Conservation (phyloP, 1,139 yeast genomes). For the Pichia sp. region DNA sequence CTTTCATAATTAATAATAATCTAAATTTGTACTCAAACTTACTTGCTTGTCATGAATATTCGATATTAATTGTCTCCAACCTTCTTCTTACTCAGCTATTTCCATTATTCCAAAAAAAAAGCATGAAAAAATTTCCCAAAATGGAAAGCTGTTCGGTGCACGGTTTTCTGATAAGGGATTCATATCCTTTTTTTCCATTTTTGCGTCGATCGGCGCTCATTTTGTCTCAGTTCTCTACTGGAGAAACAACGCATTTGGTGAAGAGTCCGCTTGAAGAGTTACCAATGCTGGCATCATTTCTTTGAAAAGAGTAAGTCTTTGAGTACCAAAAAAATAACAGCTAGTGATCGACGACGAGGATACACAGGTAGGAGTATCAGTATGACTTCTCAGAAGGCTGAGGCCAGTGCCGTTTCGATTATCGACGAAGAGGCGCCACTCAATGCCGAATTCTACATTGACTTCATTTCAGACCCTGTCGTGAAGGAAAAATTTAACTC, state of each 20-base stretch:
- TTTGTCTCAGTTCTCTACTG: not conserved
- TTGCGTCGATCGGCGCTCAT: not conserved
- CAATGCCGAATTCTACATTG: constrained; percentile 22
- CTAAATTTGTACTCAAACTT: no score
- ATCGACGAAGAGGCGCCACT: constrained; percentile 16
- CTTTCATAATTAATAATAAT: no score
- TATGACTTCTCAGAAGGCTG: constrained; percentile 9
- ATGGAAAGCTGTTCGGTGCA: constrained; percentile 2
- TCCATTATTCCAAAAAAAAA: not conserved
- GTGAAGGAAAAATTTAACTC: constrained; percentile 24
- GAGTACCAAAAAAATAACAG: no score
- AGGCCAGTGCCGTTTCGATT: not conserved
- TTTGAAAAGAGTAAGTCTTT: no score
- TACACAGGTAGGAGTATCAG: no score
- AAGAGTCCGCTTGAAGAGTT: not conserved
- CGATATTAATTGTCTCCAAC: no score
- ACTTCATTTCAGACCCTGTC: constrained; percentile 10
- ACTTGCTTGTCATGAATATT: no score
- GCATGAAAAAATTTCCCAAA: constrained; percentile 7
- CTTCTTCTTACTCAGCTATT: not conserved
- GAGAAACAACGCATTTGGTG: not conserved
- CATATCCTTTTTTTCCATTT: not conserved
- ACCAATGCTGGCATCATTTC: no score
- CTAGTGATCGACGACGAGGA: no score
- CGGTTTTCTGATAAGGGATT: not conserved